phyloP scores from a whole-genome alignment of 164 flowering plant species.

The Vitis rupestris region DNA sequence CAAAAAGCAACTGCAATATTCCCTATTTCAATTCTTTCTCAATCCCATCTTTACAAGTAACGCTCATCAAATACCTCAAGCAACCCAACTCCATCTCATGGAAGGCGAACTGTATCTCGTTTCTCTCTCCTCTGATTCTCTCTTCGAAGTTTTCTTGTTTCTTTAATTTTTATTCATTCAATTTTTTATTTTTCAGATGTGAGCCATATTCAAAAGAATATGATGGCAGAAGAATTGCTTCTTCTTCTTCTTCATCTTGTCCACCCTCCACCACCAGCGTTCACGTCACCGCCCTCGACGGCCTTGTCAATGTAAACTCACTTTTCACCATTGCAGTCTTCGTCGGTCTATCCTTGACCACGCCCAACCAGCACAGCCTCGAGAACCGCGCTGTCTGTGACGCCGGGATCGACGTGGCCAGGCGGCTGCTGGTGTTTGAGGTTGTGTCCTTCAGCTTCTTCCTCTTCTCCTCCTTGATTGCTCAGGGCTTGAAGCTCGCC shows the following conservation, averaged over 20 bases:
- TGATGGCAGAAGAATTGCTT: constrained; percentile 8
- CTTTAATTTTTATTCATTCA: too few relatives aligned
- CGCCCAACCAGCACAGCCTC: constrained; percentile 43
- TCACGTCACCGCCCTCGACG: constrained; percentile 65
- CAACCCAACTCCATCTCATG: too few relatives aligned
- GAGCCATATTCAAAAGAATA: constrained; percentile 13
- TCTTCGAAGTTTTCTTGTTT: too few relatives aligned
- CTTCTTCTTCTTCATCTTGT: constrained; percentile 4
- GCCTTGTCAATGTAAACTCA: constrained; percentile 67
- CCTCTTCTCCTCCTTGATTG: constrained; percentile 61
- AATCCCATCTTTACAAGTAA: too few relatives aligned
- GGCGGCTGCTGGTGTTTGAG: constrained; percentile 41
- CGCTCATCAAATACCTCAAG: too few relatives aligned
- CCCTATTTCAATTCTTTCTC: too few relatives aligned
- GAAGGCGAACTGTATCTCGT: too few relatives aligned
- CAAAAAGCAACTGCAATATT: too few relatives aligned
- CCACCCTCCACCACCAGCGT: constrained; percentile 48
- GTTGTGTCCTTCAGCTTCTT: constrained; percentile 74
- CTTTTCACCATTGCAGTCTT: constrained; percentile 69
- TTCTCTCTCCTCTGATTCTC: too few relatives aligned
- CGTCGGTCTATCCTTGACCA: constrained; percentile 54
- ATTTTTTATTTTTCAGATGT: constrained; percentile 10
- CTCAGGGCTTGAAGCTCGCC: constrained; percentile 65
- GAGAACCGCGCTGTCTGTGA: constrained; percentile 24
- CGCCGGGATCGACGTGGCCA: constrained; percentile 34